Evolutionary conservation across 768 basidiomycete genomes (phyloP).

Genomic region (Suillus subalutaceus): DNA sequence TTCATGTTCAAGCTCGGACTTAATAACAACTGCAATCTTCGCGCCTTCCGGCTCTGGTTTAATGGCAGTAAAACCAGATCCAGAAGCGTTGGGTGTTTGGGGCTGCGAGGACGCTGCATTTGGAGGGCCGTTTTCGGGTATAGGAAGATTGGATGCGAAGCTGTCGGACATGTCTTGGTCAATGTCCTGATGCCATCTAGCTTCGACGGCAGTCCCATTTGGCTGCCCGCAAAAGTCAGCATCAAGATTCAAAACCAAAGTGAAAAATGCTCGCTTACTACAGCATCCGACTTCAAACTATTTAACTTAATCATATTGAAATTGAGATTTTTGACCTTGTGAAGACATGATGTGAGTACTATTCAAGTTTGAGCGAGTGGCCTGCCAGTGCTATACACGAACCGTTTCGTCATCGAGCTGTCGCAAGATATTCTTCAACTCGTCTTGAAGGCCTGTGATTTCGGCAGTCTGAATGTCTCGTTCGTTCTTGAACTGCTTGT

Average conservation of each 20-base stretch:
- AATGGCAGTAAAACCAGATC: background rate
- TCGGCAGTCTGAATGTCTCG: slow-evolving; percentile 8
- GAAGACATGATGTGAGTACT: background rate
- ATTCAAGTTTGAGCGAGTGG: background rate
- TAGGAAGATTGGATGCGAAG: background rate
- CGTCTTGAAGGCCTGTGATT: slow-evolving; percentile 10
- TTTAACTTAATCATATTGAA: background rate
- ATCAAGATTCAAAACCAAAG: background rate
- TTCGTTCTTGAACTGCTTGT: slow-evolving; percentile 1
- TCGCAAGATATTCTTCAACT: slow-evolving; percentile 5
- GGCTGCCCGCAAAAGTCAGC: background rate
- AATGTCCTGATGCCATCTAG: background rate
- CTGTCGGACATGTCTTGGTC: background rate
- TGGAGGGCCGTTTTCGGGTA: background rate
- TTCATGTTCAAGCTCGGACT: slow-evolving; percentile 5
- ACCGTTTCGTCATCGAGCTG: slow-evolving; percentile 7
- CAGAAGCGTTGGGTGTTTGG: background rate
- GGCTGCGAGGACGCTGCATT: background rate
- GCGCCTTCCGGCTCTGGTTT: slow-evolving; percentile 10
- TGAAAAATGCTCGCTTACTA: slow-evolving; percentile 4
- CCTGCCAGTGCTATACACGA: background rate
- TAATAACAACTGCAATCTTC: slow-evolving; percentile 8
- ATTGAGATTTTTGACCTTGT: background rate
- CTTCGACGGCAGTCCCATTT: background rate
- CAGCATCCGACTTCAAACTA: background rate